These are phyloP conservation scores for Talaromyces rugulosus DNA, from an alignment of 2,329 filamentous ascomycete species.

Conservation along the genomic window DNA sequence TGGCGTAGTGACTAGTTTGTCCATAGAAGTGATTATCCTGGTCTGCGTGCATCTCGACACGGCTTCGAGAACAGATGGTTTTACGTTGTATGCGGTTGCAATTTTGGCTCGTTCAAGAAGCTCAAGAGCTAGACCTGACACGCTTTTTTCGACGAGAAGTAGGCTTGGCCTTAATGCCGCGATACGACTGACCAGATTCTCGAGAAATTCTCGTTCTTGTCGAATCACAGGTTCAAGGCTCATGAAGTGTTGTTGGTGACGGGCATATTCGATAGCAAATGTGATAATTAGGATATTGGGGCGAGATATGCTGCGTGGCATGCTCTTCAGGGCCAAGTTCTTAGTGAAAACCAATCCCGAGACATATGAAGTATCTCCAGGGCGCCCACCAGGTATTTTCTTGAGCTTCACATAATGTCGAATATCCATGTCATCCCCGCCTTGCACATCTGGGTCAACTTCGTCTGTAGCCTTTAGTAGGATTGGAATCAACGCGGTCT, in stretches of 20 bases:
- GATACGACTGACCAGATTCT: slow-evolving; percentile 88
- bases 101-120: slow-evolving; percentile 85
- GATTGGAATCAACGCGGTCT: slow-evolving; percentile 85
- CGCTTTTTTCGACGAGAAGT: slow-evolving; percentile 85
- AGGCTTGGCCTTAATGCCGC: slow-evolving; percentile 79
- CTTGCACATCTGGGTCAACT: slow-evolving; percentile 85
- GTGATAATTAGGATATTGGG: slow-evolving; percentile 89
- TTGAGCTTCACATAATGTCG: slow-evolving; percentile 97
- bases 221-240: slow-evolving; percentile 94
- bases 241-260: slow-evolving; percentile 94
- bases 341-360: slow-evolving; percentile 97
- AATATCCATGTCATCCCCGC: slow-evolving; percentile 93
- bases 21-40: slow-evolving; percentile 87
- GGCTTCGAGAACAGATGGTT: slow-evolving; percentile 89
- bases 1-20: slow-evolving; percentile 76
- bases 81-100: slow-evolving; percentile 93
- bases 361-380: slow-evolving; percentile 90
- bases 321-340: slow-evolving; percentile 92
- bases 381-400: slow-evolving; percentile 85
- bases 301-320: slow-evolving; percentile 78
- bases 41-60: slow-evolving; percentile 90
- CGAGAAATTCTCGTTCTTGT: slow-evolving; percentile 89
- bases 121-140: slow-evolving; percentile 85
- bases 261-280: slow-evolving; percentile 92
- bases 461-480: slow-evolving; percentile 88